Evolutionary conservation across 2,329 filamentous ascomycete species (phyloP), one percentile per base, ranked within the genome.

Genomic region (Alternaria brassicicola): DNA sequence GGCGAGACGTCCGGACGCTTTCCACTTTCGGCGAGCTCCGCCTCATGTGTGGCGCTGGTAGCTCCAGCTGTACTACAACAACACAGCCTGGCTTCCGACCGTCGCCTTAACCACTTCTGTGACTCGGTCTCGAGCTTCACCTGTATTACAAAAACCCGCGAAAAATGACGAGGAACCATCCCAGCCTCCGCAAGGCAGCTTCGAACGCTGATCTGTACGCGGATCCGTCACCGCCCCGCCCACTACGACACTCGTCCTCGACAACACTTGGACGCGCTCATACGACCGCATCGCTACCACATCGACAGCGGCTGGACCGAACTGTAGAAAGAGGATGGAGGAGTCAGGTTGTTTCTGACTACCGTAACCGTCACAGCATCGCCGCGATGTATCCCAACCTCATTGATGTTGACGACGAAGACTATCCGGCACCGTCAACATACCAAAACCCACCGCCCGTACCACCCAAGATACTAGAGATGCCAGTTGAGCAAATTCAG

Each of bases 171-270:
- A 76, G 69, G 59, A 78, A 76, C 33, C 68, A 72, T 23, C 75
- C 75, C n/a, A 56, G 61, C 15, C 71, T 78, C 30, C 73, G 75
- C 55, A 77, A 76, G 52, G 67, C 71, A 6, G 68, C 71, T 10
- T 77, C 75, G 8, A 76, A 69, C 36, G 74, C 74, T 48, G 74
- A 77, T 62, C 74, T 75, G 33, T 77, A 76, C 63, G 68, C 73
- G 13, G 73, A 76, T 47, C 73, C 75, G 21, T 70, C 73, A 33
- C 73, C 71, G 52, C 59, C 63, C 12, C 67, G 62, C 26, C 68
- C 69, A 28, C 67, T 70, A 31, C 70, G 69, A 17, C 74, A 68
- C 49, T 62, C 68, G 21, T 58, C 56, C 48, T 66, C 66, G 46
- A 70, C 63, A 43, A 70, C 61, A 31, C 63, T 77, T 23, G 64